Conservation (phyloP, 2,329 filamentous ascomycete genomes). For the Arthrobotrys pseudoclavata region DNA sequence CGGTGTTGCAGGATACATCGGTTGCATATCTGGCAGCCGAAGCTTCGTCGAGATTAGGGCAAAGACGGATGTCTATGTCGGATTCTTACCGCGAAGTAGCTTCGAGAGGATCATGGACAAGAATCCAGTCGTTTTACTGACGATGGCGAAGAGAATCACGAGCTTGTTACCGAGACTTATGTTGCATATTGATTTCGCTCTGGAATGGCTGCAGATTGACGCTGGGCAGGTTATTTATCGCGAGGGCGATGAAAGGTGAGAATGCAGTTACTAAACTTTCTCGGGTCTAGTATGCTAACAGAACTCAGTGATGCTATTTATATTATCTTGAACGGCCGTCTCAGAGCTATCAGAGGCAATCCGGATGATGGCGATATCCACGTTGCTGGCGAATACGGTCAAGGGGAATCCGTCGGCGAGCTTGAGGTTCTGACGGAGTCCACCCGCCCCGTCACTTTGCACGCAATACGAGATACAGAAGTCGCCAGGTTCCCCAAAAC, state of each 20-base stretch:
- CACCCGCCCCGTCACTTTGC: constrained; percentile 86
- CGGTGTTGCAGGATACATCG: constrained; percentile 92
- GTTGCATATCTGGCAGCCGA: constrained; percentile 91
- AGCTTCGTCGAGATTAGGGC: constrained; percentile 97
- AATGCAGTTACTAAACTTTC: too few species aligned
- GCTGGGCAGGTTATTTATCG: constrained; percentile 95
- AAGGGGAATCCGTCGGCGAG: constrained; percentile 97
- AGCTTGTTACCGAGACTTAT: constrained; percentile 89
- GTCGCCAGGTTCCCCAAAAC: constrained; percentile 95
- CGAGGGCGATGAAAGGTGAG: constrained; percentile 79
- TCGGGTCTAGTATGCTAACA: constrained; percentile 18
- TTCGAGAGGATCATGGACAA: constrained; percentile 92
- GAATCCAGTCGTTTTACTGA: constrained; percentile 91
- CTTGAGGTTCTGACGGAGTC: constrained; percentile 97
- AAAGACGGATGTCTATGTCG: constrained; percentile 98
- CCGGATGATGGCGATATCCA: constrained; percentile 81
- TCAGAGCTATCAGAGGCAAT: constrained; percentile 85
- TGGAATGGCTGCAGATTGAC: constrained; percentile 98
- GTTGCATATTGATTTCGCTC: constrained; percentile 95
- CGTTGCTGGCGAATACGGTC: constrained; percentile 91
- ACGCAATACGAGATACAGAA: constrained; percentile 96
- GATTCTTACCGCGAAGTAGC: constrained; percentile 86
- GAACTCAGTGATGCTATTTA: constrained; percentile 89
- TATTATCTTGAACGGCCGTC: constrained; percentile 92
- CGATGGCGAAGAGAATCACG: constrained; percentile 94